phyloP scores from a whole-genome alignment of 129 eudicot species.

The Pulicaria dysenterica region DNA sequence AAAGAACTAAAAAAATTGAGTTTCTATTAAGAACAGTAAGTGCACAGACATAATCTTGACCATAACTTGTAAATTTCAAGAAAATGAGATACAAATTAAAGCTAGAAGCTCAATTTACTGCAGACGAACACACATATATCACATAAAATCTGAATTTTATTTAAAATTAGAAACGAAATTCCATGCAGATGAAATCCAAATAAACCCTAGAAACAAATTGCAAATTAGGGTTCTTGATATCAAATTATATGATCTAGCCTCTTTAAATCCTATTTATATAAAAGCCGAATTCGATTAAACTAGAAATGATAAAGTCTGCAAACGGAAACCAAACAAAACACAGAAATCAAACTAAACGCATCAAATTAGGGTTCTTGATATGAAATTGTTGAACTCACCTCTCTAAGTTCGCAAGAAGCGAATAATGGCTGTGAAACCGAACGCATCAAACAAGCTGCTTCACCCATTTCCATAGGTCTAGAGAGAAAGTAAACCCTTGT shows the following conservation, averaged over 20 bases:
- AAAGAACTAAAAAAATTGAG: neutral
- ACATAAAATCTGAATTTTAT: too few relatives aligned
- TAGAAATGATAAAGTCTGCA: neutral
- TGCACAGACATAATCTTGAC: neutral
- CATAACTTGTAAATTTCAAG: neutral
- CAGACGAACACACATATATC: too few relatives aligned
- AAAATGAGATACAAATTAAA: neutral
- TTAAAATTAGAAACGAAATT: neutral
- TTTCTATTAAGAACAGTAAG: neutral
- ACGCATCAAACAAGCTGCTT: slow-evolving; percentile 58
- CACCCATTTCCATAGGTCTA: slow-evolving; percentile 50
- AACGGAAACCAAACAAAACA: neutral
- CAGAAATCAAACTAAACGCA: neutral
- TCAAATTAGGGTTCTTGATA: neutral
- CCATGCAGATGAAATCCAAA: neutral
- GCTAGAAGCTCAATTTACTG: too few relatives aligned
- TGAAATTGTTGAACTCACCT: slow-evolving; percentile 41
- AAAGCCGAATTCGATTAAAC: neutral
- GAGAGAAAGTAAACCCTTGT: slow-evolving; percentile 21
- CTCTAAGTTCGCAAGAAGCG: slow-evolving; percentile 45
- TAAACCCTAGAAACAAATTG: neutral
- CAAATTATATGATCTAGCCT: too few relatives aligned
- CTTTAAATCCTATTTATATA: neutral
- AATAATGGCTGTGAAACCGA: slow-evolving; percentile 74
- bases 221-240: neutral